Conservation (phyloP, 768 basidiomycete species). For the Hortiboletus campestris region DNA sequence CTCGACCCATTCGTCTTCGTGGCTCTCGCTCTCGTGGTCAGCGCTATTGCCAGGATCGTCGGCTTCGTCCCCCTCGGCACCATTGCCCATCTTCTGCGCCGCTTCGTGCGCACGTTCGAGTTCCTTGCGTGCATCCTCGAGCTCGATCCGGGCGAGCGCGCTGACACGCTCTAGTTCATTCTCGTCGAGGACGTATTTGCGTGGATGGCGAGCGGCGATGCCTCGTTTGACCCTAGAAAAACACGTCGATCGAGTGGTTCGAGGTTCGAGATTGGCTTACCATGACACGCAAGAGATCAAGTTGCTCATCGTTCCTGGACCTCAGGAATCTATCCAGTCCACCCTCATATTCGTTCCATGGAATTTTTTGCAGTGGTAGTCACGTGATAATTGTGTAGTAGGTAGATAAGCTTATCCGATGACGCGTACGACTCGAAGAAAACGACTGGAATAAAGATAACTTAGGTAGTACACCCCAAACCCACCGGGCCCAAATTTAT, state of each 20-base stretch:
- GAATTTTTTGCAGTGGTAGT: slow-evolving; percentile 8
- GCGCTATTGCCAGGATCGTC: slow-evolving; percentile 49
- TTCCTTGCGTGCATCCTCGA: slow-evolving; percentile 87
- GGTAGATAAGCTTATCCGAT: background rate
- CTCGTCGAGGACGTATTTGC: slow-evolving; percentile 89
- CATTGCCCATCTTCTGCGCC: slow-evolving; percentile 66
- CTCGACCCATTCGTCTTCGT: slow-evolving; percentile 81
- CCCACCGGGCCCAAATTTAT: slow-evolving; percentile 28
- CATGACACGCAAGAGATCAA: slow-evolving; percentile 75
- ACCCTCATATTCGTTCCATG: background rate
- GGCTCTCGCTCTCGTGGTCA: slow-evolving; percentile 30
- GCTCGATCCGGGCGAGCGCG: slow-evolving; percentile 78
- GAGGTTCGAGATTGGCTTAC: slow-evolving; percentile 20
- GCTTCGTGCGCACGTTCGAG: slow-evolving; percentile 79
- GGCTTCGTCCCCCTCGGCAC: slow-evolving; percentile 63
- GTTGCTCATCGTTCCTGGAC: slow-evolving; percentile 52
- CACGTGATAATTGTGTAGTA: slow-evolving; percentile 13
- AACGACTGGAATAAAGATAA: slow-evolving; percentile 20
- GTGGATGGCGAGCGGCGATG: slow-evolving; percentile 67
- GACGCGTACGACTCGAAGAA: background rate
- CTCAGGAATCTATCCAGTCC: background rate
- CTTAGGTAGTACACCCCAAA: background rate
- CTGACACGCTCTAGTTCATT: slow-evolving; percentile 88
- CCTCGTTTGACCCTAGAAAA: slow-evolving; percentile 73
- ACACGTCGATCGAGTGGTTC: background rate